phyloP scores from a whole-genome alignment of 2,329 filamentous ascomycete species.

The Alternaria dauci region DNA sequence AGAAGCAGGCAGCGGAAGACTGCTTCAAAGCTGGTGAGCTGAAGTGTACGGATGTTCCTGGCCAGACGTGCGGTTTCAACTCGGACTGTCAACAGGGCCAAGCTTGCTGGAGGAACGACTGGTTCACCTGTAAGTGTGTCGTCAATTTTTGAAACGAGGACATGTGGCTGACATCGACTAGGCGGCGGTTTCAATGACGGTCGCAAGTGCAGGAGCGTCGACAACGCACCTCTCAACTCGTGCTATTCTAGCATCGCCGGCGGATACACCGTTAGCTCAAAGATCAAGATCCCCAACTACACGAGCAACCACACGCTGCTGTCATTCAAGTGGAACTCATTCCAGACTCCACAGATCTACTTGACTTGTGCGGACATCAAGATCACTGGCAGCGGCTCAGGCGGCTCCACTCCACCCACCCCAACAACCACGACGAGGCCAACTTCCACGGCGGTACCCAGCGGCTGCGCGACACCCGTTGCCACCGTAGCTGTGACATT shows the following conservation, averaged over 20 bases:
- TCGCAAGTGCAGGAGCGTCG: constrained; percentile 40
- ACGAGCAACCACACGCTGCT: constrained; percentile 43
- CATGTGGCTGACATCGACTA: background rate
- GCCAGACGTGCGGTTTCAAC: constrained; percentile 42
- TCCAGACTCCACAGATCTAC: constrained; percentile 47
- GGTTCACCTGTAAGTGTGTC: constrained; percentile 40
- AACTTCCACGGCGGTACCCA: constrained; percentile 22
- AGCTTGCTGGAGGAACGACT: constrained; percentile 46
- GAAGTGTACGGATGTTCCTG: constrained; percentile 44
- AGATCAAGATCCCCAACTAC: constrained; percentile 47
- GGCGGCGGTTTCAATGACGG: constrained; percentile 39
- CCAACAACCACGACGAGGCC: constrained; percentile 21
- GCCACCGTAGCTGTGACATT: constrained; percentile 52
- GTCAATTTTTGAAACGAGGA: accelerated
- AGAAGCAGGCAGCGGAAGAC: constrained; percentile 46
- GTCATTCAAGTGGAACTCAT: constrained; percentile 46
- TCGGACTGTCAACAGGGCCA: constrained; percentile 42
- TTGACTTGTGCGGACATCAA: constrained; percentile 46
- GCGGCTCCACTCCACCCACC: constrained; percentile 21
- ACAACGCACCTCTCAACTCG: constrained; percentile 43
- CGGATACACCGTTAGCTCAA: constrained; percentile 45
- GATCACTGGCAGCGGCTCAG: constrained; percentile 32
- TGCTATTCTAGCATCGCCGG: constrained; percentile 48
- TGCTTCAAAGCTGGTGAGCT: constrained; percentile 41
- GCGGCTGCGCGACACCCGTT: constrained; percentile 37